A percentile compares a stretch with the other conserved stretches of the same genome.
Evolutionary conservation across 2,329 filamentous ascomycete genomes (phyloP).

Genomic region (Xylaria multiplex): DNA sequence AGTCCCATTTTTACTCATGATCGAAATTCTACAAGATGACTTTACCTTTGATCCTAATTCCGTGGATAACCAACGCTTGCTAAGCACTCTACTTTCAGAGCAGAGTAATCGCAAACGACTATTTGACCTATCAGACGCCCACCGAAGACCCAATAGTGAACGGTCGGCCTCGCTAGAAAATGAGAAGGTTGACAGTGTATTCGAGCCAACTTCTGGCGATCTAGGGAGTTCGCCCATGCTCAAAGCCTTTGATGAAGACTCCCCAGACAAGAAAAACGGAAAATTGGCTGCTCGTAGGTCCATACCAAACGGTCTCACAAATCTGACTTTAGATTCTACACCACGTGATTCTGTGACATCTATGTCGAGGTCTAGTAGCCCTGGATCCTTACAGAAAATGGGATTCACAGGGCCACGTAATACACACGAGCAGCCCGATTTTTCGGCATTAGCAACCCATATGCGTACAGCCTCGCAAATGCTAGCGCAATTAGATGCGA

Average conservation of each 20-base stretch:
- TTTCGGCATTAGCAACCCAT: conserved; percentile 83
- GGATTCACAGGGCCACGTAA: conserved; percentile 66
- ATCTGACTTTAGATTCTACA: conserved; percentile 65
- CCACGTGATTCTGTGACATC: conserved; percentile 76
- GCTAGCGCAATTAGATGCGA: conserved; percentile 84
- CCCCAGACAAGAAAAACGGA: conserved; percentile 49
- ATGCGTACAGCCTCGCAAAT: conserved; percentile 90
- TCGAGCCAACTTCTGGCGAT: conserved; percentile 83
- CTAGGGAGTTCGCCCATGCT: conserved; percentile 78
- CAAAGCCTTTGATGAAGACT: conserved; percentile 62
- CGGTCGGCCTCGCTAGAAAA: conserved; percentile 55
- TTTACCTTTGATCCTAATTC: conserved; percentile 84
- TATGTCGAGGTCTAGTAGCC: conserved; percentile 74
- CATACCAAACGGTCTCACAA: conserved; percentile 42
- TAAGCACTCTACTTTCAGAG: conserved; percentile 66
- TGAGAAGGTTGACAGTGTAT: conserved; percentile 73
- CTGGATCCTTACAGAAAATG: conserved; percentile 68
- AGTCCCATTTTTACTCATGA: conserved; percentile 85
- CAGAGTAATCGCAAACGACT: conserved; percentile 68
- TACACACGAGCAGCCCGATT: conserved; percentile 76
- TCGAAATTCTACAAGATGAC: conserved; percentile 82
- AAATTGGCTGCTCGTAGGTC: conserved; percentile 41
- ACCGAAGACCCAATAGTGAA: conserved; percentile 58
- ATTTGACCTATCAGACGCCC: conserved; percentile 76
- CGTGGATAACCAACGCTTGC: conserved; percentile 74